Evolutionary conservation across 2,329 filamentous ascomycete species (phyloP), one percentile per base, ranked within the genome.

Genomic region (Ascosphaera apis): DNA sequence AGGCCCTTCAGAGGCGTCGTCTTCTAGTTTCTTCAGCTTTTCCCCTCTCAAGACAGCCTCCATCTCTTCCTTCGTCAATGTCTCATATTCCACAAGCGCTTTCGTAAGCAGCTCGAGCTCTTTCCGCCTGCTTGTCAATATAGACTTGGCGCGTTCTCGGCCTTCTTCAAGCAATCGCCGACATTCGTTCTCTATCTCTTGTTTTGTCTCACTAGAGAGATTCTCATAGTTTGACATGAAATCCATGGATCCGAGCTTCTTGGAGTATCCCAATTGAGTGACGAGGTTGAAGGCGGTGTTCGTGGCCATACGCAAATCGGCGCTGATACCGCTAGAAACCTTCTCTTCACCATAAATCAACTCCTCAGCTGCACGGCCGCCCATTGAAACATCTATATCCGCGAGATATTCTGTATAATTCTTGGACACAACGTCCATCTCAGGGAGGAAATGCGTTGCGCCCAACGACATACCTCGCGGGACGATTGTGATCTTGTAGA

Each of bases 401-500:
- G 80, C 75, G 44, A 84, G 62, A 47, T 83, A 83, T 51, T 98
- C 80, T 37, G 72, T 71, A 46, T 83, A 82, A n/a, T 78, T 78
- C 55, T 73, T 72, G 9, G 81, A 88, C 48, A 92, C 83, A 55
- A 84, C 83, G 58, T 93, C 84, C 65, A 91, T 83, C 51, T 88
- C 77, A 0, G 84, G 84, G 16, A 98, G 65, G 54, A 76, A 77
- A 43, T 79, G 78, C 0, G 88, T 98, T 43, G 92, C 71, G 41
- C 88, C 88, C 5, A 95, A 66, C 16, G 79, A 71, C 47, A 75
- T 73, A 8, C 88, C 88, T 48, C 91, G 76, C 36, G 88, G 84
- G 48, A 98, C 76, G 47, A 98, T 91, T 1, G 88, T 98, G 35
- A 92, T 84, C 60, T 98, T 98, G 67, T 98, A 93, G 1, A 98